Conservation (phyloP, 2,329 filamentous ascomycete species). For the Chaetomiaceae sp. region DNA sequence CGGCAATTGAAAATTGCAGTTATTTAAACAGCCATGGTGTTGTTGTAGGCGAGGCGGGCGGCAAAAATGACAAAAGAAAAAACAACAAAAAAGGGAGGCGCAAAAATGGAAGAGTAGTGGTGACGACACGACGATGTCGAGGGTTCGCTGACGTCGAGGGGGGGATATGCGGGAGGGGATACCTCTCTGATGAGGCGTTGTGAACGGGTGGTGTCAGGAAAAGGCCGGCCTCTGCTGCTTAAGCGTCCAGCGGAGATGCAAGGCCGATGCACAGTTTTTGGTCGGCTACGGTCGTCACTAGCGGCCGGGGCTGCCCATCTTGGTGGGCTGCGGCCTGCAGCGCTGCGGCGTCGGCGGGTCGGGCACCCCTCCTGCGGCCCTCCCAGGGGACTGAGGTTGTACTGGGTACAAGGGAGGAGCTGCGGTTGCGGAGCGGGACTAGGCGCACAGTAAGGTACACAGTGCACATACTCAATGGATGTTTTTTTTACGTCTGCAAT, state of each 20-base stretch:
- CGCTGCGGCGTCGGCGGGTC: slow-evolving; percentile 18
- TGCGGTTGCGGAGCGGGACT: background rate
- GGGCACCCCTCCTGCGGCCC: background rate
- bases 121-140: slow-evolving; percentile 3
- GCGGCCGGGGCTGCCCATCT: slow-evolving; percentile 12
- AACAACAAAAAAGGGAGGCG: background rate
- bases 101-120: background rate
- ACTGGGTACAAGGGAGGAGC: slow-evolving; percentile 3
- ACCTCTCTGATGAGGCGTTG: no score
- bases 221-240: slow-evolving; percentile 13
- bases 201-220: slow-evolving; percentile 6
- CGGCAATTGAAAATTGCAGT: slow-evolving; percentile 11
- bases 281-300: slow-evolving; percentile 6
- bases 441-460: slow-evolving; percentile 3
- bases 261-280: slow-evolving; percentile 16
- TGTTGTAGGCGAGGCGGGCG: no score
- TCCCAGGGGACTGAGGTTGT: background rate
- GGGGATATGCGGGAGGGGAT: background rate
- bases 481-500: no score
- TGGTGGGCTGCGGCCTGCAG: slow-evolving; percentile 15
- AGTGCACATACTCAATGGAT: background rate
- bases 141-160: slow-evolving; percentile 1
- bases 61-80: slow-evolving; percentile 3
- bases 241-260: slow-evolving; percentile 6
- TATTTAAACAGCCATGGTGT: slow-evolving; percentile 21